Conservation (phyloP, 2,329 filamentous ascomycete genomes). For the Fusarium tuaranense region DNA sequence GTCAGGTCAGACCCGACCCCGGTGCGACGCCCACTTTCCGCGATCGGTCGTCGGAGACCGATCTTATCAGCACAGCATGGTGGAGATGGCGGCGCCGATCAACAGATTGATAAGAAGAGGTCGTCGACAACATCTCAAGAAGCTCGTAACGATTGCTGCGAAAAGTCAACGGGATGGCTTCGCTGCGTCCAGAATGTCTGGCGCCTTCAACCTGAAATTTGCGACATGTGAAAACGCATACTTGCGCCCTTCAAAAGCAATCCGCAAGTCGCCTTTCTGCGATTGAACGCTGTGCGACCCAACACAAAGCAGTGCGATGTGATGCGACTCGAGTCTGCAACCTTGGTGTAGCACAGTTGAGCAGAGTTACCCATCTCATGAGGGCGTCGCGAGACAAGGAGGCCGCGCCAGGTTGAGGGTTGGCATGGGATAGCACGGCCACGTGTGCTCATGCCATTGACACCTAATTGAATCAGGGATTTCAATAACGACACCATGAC, state of each 20-base stretch:
- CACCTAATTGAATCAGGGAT: constrained; percentile 7
- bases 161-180: neutral
- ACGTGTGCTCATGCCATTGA: constrained; percentile 24
- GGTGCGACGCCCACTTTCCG: constrained; percentile 23
- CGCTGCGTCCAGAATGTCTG: neutral
- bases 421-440: constrained; percentile 3
- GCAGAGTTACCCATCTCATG: neutral
- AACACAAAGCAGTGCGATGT: neutral
- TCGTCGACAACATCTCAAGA: neutral
- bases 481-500: constrained; percentile 2
- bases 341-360: neutral
- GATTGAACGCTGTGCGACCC: neutral
- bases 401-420: neutral
- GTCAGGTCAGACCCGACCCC: constrained; percentile 17
- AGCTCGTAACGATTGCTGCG: neutral
- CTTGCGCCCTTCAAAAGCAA: neutral
- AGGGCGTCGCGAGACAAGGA: constrained; percentile 1
- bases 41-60: constrained; percentile 19
- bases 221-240: neutral
- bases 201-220: neutral
- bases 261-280: neutral
- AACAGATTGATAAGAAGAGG: constrained; percentile 36
- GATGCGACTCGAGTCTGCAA: neutral
- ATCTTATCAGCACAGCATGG: constrained; percentile 30
- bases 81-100: constrained; percentile 7